Evolutionary conservation across 2,329 filamentous ascomycete genomes (phyloP), one percentile per base, ranked within the genome.

Genomic region (Blumeria graminis): DNA sequence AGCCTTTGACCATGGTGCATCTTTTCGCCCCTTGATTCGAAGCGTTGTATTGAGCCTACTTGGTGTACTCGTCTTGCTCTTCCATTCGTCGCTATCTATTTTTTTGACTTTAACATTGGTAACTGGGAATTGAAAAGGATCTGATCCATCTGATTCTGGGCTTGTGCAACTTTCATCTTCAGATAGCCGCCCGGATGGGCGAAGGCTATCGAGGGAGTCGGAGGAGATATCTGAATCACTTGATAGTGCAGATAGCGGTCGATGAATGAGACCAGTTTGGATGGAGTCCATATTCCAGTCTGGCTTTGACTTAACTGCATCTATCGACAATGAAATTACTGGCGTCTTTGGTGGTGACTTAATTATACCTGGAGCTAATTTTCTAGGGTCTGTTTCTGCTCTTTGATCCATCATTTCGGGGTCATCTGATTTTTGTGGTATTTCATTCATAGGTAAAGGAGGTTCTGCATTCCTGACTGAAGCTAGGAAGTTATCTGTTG

Each of bases 401-500:
- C 58, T 58, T 51, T 56, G 33, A 56, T 65, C 65, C 32, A 56
- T 45, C 62, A 64, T 66, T 13, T 62, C 61, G 8, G 51, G 56
- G 58, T 65, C 64, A 51, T 60, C 61, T 14, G 50, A 33, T 57
- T 69, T 28, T 43, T 72, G 70, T 55, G 76, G 73, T 59, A 76
- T 71, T 66, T 82, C 79, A 57, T 82, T 80, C 65, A 78, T 81
- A 13, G 78, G 79, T 55, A 82, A 74, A 28, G 78, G 77, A 3
- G 80, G 70, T 64, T 82, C 79, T 58, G 77, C 79, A 16, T 78
- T 77, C 48, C 77, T 78, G 57, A 82, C 79, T 3, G 78, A 81
- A 2, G 77, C 78, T n/a, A 82, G 72, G 63, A 82, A 82, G 55
- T 82, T 77, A 63, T 80, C 72, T 1, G 79, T 82, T 1, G 79